Percentiles rank a stretch among this genome's conserved stretches.
phyloP scores from a whole-genome alignment of 257 asterid genomes.

The Nicotiana tabacum region DNA sequence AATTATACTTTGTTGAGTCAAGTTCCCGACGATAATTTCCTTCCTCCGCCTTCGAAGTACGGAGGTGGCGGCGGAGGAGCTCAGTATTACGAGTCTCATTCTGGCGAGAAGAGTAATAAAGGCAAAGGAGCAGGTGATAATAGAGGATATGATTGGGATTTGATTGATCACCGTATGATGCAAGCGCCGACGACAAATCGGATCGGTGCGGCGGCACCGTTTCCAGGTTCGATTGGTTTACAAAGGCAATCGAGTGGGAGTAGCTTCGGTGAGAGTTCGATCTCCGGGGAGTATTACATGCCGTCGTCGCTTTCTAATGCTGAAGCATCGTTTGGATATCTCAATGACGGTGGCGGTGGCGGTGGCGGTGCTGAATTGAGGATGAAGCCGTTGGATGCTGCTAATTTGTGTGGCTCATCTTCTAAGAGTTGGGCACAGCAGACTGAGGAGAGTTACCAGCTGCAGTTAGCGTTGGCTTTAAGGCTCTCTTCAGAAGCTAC shows the following conservation, averaged over 20 bases:
- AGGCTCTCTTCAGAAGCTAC: slow-evolving; percentile 84
- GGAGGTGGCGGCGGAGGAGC: slow-evolving; percentile 17
- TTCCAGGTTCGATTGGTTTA: slow-evolving; percentile 46
- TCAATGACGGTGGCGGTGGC: slow-evolving; percentile 23
- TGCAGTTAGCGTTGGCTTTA: slow-evolving; percentile 91
- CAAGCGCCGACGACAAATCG: slow-evolving; percentile 39
- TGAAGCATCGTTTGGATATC: not conserved
- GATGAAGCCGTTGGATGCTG: not conserved
- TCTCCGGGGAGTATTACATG: slow-evolving; percentile 65
- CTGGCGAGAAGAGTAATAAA: slow-evolving; percentile 54
- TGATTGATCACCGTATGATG: slow-evolving; percentile 50
- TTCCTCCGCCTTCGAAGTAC: slow-evolving; percentile 34
- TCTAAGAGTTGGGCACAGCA: slow-evolving; percentile 98
- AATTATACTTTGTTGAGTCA: slow-evolving; percentile 65
- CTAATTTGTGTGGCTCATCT: slow-evolving; percentile 28
- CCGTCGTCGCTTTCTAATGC: not conserved
- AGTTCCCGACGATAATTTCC: slow-evolving; percentile 55
- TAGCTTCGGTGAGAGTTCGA: slow-evolving; percentile 89
- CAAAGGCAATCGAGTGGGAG: slow-evolving; percentile 97
- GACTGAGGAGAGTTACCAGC: slow-evolving; percentile 95
- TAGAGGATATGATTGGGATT: slow-evolving; percentile 60
- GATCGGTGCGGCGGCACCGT: slow-evolving; percentile 39
- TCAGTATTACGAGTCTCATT: slow-evolving; percentile 34
- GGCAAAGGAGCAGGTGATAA: slow-evolving; percentile 23
- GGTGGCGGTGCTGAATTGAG: slow-evolving; percentile 25